Conservation (phyloP, 371 early-diverging fungal genomes). For the Actinomucor elegans region DNA sequence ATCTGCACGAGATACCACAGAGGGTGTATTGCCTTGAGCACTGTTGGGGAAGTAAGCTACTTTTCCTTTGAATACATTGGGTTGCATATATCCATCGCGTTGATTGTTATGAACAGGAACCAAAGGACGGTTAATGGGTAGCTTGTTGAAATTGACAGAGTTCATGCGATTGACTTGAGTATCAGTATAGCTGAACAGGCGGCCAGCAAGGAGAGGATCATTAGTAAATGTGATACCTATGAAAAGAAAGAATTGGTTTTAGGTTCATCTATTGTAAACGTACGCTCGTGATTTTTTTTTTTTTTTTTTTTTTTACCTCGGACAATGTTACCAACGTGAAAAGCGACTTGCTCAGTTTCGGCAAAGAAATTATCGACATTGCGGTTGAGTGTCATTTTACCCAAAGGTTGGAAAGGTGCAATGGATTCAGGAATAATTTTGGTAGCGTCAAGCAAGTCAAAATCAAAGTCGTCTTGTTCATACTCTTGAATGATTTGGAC, state of each 20-base stretch:
- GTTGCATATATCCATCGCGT: conserved; percentile 49
- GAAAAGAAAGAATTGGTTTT: too few species aligned
- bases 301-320: too few species aligned
- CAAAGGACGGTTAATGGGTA: conserved; percentile 54
- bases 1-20: conserved; percentile 13
- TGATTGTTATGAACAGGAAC: conserved; percentile 48
- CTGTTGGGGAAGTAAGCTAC: conserved; percentile 38
- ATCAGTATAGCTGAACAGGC: conserved; percentile 53
- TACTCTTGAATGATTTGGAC: conserved; percentile 47
- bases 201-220: conserved; percentile 58
- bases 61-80: conserved; percentile 22
- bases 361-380: conserved; percentile 57
- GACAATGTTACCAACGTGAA: conserved; percentile 39
- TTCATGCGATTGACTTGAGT: conserved; percentile 57
- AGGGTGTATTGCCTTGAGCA: conserved; percentile 33
- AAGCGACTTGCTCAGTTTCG: conserved; percentile 58
- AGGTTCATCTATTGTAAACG: too few species aligned
- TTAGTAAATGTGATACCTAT: conserved; percentile 45
- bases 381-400: conserved; percentile 52
- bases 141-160: conserved; percentile 46
- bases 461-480: conserved; percentile 47
- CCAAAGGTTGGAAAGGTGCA: conserved; percentile 46
- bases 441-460: conserved; percentile 55
- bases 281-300: too few species aligned
- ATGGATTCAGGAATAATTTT: conserved; percentile 55